Percentiles rank a stretch among this genome's conserved stretches.
Conservation (phyloP, 2,329 filamentous ascomycete species). For the Botryotinia narcissicola region DNA sequence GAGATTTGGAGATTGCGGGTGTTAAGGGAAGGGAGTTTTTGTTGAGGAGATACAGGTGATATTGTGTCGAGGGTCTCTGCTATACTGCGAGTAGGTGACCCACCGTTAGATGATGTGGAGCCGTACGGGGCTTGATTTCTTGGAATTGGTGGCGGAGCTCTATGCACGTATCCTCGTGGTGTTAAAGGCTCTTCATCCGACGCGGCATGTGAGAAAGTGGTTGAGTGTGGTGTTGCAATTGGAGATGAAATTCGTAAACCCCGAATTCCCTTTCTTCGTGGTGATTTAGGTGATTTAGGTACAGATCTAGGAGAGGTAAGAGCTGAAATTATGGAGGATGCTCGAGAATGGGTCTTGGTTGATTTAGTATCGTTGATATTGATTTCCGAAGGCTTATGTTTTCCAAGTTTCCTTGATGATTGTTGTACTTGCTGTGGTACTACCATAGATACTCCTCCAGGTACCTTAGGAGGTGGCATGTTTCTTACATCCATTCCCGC, state of each 20-base stretch:
- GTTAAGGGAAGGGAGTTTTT: constrained; percentile 6
- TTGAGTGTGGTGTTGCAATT: constrained; percentile 62
- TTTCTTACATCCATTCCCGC: constrained; percentile 51
- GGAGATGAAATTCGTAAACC: constrained; percentile 62
- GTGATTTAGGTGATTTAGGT: constrained; percentile 31
- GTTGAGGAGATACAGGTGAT: constrained; percentile 14
- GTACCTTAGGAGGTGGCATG: constrained; percentile 39
- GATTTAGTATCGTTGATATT: constrained; percentile 42
- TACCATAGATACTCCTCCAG: constrained; percentile 32
- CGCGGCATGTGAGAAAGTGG: constrained; percentile 53
- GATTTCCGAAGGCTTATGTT: constrained; percentile 46
- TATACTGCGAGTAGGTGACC: constrained; percentile 33
- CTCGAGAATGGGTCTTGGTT: constrained; percentile 51
- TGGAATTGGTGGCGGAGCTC: constrained; percentile 56
- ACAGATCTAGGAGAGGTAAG: constrained; percentile 47
- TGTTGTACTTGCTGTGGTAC: constrained; percentile 33
- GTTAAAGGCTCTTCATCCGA: constrained; percentile 57
- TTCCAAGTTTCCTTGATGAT: constrained; percentile 46
- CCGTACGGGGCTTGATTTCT: constrained; percentile 43
- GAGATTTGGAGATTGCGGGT: constrained; percentile 22
- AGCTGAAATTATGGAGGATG: constrained; percentile 59
- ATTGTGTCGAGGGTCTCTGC: constrained; percentile 32
- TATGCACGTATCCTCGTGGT: constrained; percentile 57
- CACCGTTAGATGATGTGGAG: constrained; percentile 26
- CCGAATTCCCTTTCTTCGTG: constrained; percentile 44